These are phyloP conservation scores for Apiotrichum montevideense DNA, from an alignment of 1,284 basidiomycete species.

Conservation along the genomic window DNA sequence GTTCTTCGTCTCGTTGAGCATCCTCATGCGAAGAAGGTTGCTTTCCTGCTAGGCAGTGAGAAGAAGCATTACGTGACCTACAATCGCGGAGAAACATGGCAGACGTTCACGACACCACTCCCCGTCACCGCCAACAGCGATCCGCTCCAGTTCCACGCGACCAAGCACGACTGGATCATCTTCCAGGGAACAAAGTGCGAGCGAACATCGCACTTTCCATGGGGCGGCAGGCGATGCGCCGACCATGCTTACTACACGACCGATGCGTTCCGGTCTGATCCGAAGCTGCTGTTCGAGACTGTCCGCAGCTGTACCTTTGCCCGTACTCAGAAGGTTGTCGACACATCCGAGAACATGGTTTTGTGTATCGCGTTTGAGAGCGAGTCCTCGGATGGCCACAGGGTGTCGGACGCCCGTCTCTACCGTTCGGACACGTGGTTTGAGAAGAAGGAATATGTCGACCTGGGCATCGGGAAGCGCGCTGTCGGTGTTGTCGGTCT, in stretches of 20 bases:
- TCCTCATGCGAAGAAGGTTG: conserved; percentile 75
- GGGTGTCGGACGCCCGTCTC: conserved; percentile 61
- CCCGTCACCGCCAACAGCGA: conserved; percentile 56
- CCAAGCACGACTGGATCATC: conserved; percentile 68
- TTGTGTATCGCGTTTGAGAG: conserved; percentile 70
- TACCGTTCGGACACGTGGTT: conserved; percentile 82
- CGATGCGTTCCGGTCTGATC: conserved; percentile 63
- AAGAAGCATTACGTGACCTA: conserved; percentile 75
- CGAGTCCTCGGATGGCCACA: conserved; percentile 50
- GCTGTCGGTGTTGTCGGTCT: conserved; percentile 79
- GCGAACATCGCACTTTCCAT: conserved; percentile 16
- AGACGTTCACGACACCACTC: conserved; percentile 63
- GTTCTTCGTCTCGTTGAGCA: conserved; percentile 76
- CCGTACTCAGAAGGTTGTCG: conserved; percentile 72
- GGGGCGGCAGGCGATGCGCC: conserved; percentile 51
- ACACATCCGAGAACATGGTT: conserved; percentile 64
- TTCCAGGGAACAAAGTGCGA: conserved; percentile 70
- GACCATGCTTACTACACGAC: conserved; percentile 86
- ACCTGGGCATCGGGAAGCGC: conserved; percentile 72
- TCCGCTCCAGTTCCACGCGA: conserved; percentile 79
- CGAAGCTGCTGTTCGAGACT: conserved; percentile 59
- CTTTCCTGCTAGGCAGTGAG: conserved; percentile 69
- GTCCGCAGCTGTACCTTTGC: conserved; percentile 78
- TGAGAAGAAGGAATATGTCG: conserved; percentile 58
- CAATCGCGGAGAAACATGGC: conserved; percentile 80